Conservation (phyloP, 208 protist genomes). For the Crithidia expoeki region DNA sequence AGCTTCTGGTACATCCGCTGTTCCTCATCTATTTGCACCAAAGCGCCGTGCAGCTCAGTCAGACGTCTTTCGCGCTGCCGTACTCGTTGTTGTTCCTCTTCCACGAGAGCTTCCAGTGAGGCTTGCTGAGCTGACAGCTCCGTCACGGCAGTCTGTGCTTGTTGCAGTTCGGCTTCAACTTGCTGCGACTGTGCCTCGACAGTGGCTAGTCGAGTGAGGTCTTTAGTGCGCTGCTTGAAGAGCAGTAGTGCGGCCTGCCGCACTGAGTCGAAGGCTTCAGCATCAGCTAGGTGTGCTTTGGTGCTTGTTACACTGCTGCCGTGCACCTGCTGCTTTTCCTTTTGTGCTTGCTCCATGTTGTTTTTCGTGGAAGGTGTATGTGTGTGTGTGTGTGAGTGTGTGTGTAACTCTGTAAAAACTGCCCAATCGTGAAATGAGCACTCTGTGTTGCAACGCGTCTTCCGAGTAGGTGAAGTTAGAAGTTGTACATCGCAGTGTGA, state of each 20-base stretch:
- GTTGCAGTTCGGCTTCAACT: conserved; percentile 28
- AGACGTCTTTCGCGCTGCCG: conserved; percentile 55
- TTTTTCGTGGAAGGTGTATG: not conserved
- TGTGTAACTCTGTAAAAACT: too few species aligned
- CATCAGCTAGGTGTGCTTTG: conserved; percentile 6
- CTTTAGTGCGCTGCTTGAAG: conserved; percentile 85
- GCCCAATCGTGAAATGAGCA: too few species aligned
- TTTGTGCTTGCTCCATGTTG: conserved; percentile 21
- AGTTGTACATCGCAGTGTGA: too few species aligned
- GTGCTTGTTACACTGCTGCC: not conserved
- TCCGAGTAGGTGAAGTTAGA: too few species aligned
- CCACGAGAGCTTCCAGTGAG: conserved; percentile 54
- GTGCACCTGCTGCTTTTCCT: conserved; percentile 7
- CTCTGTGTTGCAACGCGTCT: too few species aligned
- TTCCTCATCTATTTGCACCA: conserved; percentile 60
- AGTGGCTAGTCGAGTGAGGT: conserved; percentile 69
- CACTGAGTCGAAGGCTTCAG: conserved; percentile 71
- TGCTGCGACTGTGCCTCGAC: conserved; percentile 36
- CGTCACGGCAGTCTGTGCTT: conserved; percentile 37
- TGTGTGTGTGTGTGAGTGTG: too few species aligned
- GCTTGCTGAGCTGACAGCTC: conserved; percentile 56
- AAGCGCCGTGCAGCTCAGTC: conserved; percentile 46
- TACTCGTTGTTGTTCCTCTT: conserved; percentile 57
- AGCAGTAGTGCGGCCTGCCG: conserved; percentile 68
- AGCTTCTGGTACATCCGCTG: conserved; percentile 42